A percentile compares a stretch with the other conserved stretches of the same genome.
Evolutionary conservation across 2,329 filamentous ascomycete genomes (phyloP).

Genomic region (Fusarium secorum): DNA sequence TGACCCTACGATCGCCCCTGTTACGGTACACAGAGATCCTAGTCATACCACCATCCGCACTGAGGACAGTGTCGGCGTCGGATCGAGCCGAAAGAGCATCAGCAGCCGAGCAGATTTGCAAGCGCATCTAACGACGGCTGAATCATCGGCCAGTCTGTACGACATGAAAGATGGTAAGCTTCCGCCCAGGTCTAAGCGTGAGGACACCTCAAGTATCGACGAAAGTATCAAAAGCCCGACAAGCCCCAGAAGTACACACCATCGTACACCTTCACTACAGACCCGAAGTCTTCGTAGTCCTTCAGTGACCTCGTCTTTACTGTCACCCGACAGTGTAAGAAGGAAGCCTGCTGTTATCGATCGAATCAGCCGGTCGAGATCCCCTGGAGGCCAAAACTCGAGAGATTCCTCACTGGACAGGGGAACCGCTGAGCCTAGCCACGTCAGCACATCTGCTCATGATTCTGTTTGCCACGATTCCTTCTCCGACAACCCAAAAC

Average conservation of each 20-base stretch:
- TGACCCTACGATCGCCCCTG: constrained; percentile 57
- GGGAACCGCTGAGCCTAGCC: constrained; percentile 63
- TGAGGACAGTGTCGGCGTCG: constrained; percentile 54
- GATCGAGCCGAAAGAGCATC: constrained; percentile 52
- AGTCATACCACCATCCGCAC: constrained; percentile 52
- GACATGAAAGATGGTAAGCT: constrained; percentile 50
- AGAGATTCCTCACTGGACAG: constrained; percentile 67
- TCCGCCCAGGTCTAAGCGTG: constrained; percentile 48
- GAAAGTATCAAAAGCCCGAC: constrained; percentile 57
- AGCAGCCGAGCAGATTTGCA: constrained; percentile 53
- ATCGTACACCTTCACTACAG: constrained; percentile 47
- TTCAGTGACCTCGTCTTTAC: constrained; percentile 48
- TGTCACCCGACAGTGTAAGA: constrained; percentile 50
- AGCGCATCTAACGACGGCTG: constrained; percentile 46
- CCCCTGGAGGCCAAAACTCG: constrained; percentile 55
- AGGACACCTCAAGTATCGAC: constrained; percentile 56
- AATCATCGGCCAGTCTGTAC: constrained; percentile 50
- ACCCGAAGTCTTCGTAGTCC: constrained; percentile 46
- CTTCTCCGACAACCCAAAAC: constrained; percentile 57
- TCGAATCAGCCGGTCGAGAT: constrained; percentile 59
- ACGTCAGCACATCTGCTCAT: constrained; percentile 66
- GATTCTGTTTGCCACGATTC: constrained; percentile 65
- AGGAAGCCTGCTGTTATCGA: constrained; percentile 62
- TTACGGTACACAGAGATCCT: constrained; percentile 59
- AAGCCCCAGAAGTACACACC: constrained; percentile 52